These are phyloP conservation scores for Candida labiduridarum DNA, from an alignment of 1,139 yeast species.

Conservation along the genomic window DNA sequence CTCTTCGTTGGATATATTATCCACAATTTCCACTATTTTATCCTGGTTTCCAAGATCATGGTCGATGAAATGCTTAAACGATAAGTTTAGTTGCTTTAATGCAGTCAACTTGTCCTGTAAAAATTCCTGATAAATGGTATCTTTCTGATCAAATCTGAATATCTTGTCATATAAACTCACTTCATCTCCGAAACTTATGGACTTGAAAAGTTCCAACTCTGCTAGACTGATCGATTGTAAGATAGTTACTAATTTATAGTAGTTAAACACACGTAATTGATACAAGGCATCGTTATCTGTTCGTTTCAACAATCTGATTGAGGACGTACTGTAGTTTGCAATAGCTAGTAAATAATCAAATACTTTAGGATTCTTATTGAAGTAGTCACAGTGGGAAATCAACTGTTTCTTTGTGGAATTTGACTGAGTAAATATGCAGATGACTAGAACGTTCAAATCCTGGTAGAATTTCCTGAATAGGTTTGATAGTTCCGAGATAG, in stretches of 20 bases:
- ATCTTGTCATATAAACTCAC: slow-evolving; percentile 41
- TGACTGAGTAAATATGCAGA: slow-evolving; percentile 40
- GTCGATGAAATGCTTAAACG: slow-evolving; percentile 34
- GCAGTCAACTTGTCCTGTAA: slow-evolving; percentile 36
- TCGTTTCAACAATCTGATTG: slow-evolving; percentile 42
- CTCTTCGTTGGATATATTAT: slow-evolving; percentile 17
- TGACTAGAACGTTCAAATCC: slow-evolving; percentile 39
- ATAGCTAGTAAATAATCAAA: slow-evolving; percentile 49
- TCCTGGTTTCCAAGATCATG: slow-evolving; percentile 20
- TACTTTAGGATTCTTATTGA: slow-evolving; percentile 31
- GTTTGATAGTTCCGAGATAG: slow-evolving; percentile 35
- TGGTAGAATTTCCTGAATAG: slow-evolving; percentile 39
- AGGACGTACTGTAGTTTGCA: slow-evolving; percentile 43
- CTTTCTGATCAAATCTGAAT: slow-evolving; percentile 42
- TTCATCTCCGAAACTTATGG: slow-evolving; percentile 31
- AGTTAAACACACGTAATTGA: slow-evolving; percentile 46
- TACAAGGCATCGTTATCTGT: slow-evolving; percentile 38
- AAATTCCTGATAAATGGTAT: slow-evolving; percentile 39
- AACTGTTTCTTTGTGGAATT: slow-evolving; percentile 43
- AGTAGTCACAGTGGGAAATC: slow-evolving; percentile 31
- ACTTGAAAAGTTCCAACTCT: slow-evolving; percentile 32
- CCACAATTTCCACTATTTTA: slow-evolving; percentile 20
- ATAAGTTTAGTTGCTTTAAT: slow-evolving; percentile 28
- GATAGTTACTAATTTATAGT: slow-evolving; percentile 40
- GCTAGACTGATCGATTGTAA: slow-evolving; percentile 38